phyloP scores from a whole-genome alignment of 768 basidiomycete species.

The Rhodosporidiobolus sp. region DNA sequence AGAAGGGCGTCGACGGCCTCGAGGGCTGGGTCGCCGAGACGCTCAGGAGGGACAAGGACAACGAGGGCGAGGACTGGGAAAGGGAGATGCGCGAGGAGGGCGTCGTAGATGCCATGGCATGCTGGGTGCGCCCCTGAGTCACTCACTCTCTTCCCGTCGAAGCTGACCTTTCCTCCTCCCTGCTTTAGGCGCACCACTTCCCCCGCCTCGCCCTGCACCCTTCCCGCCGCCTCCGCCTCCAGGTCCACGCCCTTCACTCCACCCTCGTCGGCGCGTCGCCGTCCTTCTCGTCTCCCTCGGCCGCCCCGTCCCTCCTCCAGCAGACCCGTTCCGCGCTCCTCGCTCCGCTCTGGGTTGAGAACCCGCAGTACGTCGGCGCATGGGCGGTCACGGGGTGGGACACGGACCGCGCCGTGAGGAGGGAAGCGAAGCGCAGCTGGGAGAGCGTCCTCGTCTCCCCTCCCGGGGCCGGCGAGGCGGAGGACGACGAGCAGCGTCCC shows the following conservation, averaged over 20 bases:
- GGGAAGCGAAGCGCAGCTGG: conserved; percentile 49
- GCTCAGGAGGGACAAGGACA: conserved; percentile 51
- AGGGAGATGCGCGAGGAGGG: conserved; percentile 47
- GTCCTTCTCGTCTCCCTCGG: conserved; percentile 51
- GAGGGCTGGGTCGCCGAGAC: conserved; percentile 59
- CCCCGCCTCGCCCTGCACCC: conserved; percentile 76
- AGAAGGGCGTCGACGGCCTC: conserved; percentile 80
- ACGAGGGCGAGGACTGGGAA: conserved; percentile 49
- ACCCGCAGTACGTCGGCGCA: conserved; percentile 62
- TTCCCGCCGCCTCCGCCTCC: conserved; percentile 67
- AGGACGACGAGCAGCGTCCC: neutral
- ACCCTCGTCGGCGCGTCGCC: conserved; percentile 56
- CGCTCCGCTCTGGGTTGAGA: conserved; percentile 55
- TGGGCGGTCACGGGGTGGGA: conserved; percentile 74
- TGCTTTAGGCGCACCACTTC: conserved; percentile 72
- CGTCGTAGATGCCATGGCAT: conserved; percentile 67
- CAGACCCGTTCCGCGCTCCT: conserved; percentile 57
- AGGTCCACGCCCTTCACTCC: conserved; percentile 62
- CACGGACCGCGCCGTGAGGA: conserved; percentile 62
- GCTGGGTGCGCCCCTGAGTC: conserved; percentile 64
- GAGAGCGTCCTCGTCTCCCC: neutral
- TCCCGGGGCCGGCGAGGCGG: neutral
- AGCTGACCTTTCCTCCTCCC: neutral
- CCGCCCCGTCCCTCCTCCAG: conserved; percentile 47
- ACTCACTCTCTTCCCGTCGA: too few species aligned